phyloP scores from a whole-genome alignment of 768 basidiomycete genomes.

The Tricholoma matsutake region DNA sequence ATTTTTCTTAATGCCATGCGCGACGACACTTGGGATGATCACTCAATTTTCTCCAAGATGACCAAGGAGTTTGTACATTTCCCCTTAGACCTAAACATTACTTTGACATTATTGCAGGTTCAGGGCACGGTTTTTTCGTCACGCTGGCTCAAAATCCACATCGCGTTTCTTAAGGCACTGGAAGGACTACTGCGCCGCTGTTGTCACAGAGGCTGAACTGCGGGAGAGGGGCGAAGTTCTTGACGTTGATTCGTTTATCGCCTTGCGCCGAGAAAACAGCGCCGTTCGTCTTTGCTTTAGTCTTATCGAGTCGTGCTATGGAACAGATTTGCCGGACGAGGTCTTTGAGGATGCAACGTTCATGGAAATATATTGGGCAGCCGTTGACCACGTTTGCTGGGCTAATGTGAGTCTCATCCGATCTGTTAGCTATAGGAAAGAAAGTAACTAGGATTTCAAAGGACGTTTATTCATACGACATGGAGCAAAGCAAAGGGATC shows the following conservation, averaged over 20 bases:
- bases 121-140: conserved; percentile 42
- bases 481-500: conserved; percentile 66
- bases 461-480: conserved; percentile 73
- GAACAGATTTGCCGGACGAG: conserved; percentile 60
- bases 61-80: conserved; percentile 52
- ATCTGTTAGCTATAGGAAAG: too few species aligned
- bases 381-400: conserved; percentile 67
- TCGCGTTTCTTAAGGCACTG: conserved; percentile 51
- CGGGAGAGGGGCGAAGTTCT: conserved; percentile 56
- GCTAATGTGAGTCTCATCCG: conserved; percentile 51
- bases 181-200: conserved; percentile 54
- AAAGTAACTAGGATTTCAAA: conserved; percentile 21
- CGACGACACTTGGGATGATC: conserved; percentile 50
- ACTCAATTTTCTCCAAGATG: conserved; percentile 54
- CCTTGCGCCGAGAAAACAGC: conserved; percentile 66
- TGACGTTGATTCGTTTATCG: conserved; percentile 48
- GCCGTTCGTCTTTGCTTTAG: conserved; percentile 63
- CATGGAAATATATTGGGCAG: conserved; percentile 52
- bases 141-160: conserved; percentile 43
- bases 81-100: neutral
- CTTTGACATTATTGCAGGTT: conserved; percentile 38
- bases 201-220: conserved; percentile 59
- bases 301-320: conserved; percentile 58
- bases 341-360: conserved; percentile 56
- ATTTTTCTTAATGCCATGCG: conserved; percentile 52